phyloP scores from a whole-genome alignment of 2,329 filamentous ascomycete species.

The Fusarium multiceps region DNA sequence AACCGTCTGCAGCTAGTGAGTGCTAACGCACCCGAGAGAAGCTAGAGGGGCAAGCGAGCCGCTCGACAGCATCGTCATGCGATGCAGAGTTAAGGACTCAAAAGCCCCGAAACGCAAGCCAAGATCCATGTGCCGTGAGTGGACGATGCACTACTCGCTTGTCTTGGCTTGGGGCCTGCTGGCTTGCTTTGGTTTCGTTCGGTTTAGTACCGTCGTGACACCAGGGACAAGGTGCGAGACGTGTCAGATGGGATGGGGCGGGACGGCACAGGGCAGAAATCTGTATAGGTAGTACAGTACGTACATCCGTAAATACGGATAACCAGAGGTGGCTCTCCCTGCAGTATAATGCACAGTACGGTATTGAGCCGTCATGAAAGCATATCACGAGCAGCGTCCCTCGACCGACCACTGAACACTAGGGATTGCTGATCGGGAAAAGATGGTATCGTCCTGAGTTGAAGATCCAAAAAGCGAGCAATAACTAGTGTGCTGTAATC shows the following conservation, averaged over 20 bases:
- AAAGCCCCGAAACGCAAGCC: conserved; percentile 34
- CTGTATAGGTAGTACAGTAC: background rate
- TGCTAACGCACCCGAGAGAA: conserved; percentile 32
- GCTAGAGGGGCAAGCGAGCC: conserved; percentile 24
- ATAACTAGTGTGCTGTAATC: conserved; percentile 4
- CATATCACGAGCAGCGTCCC: background rate
- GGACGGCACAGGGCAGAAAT: conserved; percentile 7
- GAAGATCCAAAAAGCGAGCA: conserved; percentile 23
- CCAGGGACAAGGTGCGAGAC: conserved; percentile 27
- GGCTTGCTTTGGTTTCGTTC: conserved; percentile 1
- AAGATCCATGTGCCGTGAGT: conserved; percentile 29
- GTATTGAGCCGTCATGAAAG: background rate
- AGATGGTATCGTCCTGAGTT: conserved; percentile 33
- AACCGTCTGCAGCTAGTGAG: conserved; percentile 36
- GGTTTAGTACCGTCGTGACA: conserved; percentile 7
- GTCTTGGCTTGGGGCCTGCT: conserved; percentile 18
- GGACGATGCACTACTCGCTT: conserved; percentile 5
- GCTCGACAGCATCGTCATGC: conserved; percentile 41
- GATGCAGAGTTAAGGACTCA: conserved; percentile 29
- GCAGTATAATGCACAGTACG: background rate
- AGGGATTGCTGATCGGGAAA: conserved; percentile 8
- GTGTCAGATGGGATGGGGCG: conserved; percentile 35
- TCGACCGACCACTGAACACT: background rate
- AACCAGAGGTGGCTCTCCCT: background rate
- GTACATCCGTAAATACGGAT: background rate